These are phyloP conservation scores for Boletus sp. DNA, from an alignment of 768 basidiomycete genomes.

Conservation along the genomic window DNA sequence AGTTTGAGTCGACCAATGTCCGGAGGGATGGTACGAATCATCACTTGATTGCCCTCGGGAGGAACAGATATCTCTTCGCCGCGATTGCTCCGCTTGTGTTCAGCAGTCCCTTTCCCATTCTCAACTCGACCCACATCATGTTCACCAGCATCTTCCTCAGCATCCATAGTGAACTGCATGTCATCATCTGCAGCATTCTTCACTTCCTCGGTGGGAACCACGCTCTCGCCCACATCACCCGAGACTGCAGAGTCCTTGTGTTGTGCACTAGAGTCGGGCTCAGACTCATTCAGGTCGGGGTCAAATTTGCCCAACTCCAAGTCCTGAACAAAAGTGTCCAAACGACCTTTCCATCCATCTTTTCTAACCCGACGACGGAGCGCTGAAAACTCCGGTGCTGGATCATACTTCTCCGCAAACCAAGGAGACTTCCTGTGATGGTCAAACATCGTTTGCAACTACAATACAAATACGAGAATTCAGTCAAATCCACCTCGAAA, in stretches of 20 bases:
- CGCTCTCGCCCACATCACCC: slow-evolving; percentile 37
- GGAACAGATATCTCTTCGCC: slow-evolving; percentile 70
- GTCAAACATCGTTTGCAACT: slow-evolving; percentile 96
- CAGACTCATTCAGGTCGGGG: slow-evolving; percentile 65
- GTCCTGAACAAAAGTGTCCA: slow-evolving; percentile 72
- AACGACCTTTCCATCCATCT: slow-evolving; percentile 79
- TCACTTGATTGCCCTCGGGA: slow-evolving; percentile 85
- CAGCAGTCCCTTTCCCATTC: slow-evolving; percentile 53
- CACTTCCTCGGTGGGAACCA: slow-evolving; percentile 46
- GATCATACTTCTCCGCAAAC: slow-evolving; percentile 96
- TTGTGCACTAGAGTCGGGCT: slow-evolving; percentile 49
- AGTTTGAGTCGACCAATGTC: slow-evolving; percentile 87
- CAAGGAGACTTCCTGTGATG: slow-evolving; percentile 94
- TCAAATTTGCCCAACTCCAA: slow-evolving; percentile 86
- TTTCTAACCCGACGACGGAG: slow-evolving; percentile 78
- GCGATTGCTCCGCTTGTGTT: slow-evolving; percentile 51
- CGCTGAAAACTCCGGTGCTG: slow-evolving; percentile 62
- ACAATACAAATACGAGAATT: slow-evolving; percentile 41
- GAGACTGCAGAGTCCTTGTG: slow-evolving; percentile 48
- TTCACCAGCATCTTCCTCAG: slow-evolving; percentile 68
- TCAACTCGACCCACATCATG: slow-evolving; percentile 55
- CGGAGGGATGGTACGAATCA: slow-evolving; percentile 93
- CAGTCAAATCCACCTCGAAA: slow-evolving; percentile 18
- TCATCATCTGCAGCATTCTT: slow-evolving; percentile 65
- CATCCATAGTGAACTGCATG: slow-evolving; percentile 70